Base-by-base conservation (phyloP, 2,329 filamentous ascomycete species). In the Cryphonectria radicalis region DNA sequence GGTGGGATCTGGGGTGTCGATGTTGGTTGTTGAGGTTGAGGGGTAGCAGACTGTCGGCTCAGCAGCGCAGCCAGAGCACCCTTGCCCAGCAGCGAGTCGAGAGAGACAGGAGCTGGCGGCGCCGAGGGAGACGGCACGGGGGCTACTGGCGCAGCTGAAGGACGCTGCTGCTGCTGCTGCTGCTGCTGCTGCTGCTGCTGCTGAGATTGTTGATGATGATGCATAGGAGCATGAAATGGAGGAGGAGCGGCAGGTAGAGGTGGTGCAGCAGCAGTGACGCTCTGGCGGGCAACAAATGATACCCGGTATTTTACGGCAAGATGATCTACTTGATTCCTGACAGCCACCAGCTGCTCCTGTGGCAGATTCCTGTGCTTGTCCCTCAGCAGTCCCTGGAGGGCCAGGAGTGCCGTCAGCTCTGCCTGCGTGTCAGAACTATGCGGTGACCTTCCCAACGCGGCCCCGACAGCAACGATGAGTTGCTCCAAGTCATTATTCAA, bases 401-500 rank as follows among this genome's bases (percentile, higher is more conserved):
- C 93, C 81, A 95, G 85, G 76, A 98, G 88, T 74, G 94, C 94
- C 83, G 93, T 93, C 78, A 97, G 85, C 82, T 92, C 93, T 78
- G 89, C 91, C 80, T 93, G 91, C 79, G 93, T 87, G 82, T 90
- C 89, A 81, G 86, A 82, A 84, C 97, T 93, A 85, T 91, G 89
- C 73, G 92, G 92, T 80, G 91, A 93, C 75, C 89, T 89, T 75
- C 91, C 90, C 83, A 93, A 92, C 78, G 94, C 91, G 75, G 87
- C 86, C 82, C 91, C 91, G 75, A 92, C 91, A 76, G 88, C 88
- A 77, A 87, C 82, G 80, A 97, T 93, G 76, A 97, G 86, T 78
- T 89, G 90, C 77, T 92, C 90, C 80, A 98, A 91, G 83, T 98
- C 94, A 84, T 88, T 89, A 82, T 93, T 94, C 81, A 98, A 86